Evolutionary conservation across 208 protist genomes (phyloP), one percentile per base, ranked within the genome.

Genomic region (Crithidia thermophila): DNA sequence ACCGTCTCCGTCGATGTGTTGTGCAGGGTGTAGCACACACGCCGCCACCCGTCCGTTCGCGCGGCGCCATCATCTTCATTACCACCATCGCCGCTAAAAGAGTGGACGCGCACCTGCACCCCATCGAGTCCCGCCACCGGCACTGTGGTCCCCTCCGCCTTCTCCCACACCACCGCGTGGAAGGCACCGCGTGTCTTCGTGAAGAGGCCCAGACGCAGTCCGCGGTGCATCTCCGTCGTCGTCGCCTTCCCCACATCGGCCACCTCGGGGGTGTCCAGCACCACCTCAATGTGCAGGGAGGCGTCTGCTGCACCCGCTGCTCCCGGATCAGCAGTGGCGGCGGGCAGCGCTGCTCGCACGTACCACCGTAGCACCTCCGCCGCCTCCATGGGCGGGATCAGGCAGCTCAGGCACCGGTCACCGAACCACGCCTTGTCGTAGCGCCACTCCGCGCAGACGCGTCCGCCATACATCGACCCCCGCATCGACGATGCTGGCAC

Each of bases 351-450:
- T 6, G 64, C 46, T 2, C 20, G 49, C 57, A 85, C 72, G 51
- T 77, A 59, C 72, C 62, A 83, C 11, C 72, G 71, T 11, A 84
- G 36, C 33, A 90, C 27, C 50, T 74, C 74, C 34, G 78, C 85
- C 30, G 76, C 61, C 43, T 40, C 42, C 33, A 36, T 40, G n/a
- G 75, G 53, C 8, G 81, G 85, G 8, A 87, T 49, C 16, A 59
- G 10, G 52, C 85, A 77, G 14, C 28, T 40, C 42, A 92, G 55
- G 30, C 75, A 77, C 14, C 81, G 76, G 62, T 89, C 76, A 13
- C 87, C 87, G 46, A 86, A 84, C 83, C 83, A 92, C n/a, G 75
- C 87, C 21, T 28, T 60, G 56, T 77, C 68, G 36, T 64, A 75
- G 37, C 71, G 56, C 77, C 77, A 82, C 49, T 36, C 67, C 21